These are phyloP conservation scores for Cercospora canescens DNA, from an alignment of 2,329 filamentous ascomycete genomes.

Conservation along the genomic window DNA sequence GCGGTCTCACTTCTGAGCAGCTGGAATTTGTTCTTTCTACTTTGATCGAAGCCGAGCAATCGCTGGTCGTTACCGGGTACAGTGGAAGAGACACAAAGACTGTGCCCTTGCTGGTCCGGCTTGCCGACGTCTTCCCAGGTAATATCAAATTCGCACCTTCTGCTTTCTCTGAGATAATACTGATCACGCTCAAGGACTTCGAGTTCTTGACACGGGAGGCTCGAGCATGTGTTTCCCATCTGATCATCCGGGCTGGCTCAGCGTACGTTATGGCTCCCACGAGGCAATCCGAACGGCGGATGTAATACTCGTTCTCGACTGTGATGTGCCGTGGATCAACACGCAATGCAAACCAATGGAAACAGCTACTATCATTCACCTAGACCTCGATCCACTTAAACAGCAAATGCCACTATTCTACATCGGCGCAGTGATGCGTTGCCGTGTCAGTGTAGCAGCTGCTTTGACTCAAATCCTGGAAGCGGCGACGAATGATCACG, in stretches of 20 bases:
- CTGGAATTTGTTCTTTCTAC: slow-evolving; percentile 62
- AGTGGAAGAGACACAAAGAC: slow-evolving; percentile 66
- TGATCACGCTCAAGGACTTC: too few relatives aligned
- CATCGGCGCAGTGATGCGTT: slow-evolving; percentile 54
- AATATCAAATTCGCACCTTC: too few relatives aligned
- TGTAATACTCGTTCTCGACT: slow-evolving; percentile 81
- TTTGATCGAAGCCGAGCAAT: slow-evolving; percentile 63
- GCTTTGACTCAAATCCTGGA: slow-evolving; percentile 71
- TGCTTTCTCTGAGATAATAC: too few relatives aligned
- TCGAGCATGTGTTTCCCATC: slow-evolving; percentile 81
- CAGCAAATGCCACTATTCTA: slow-evolving; percentile 62
- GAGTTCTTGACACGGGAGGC: slow-evolving; percentile 74
- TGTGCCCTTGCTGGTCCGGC: too few relatives aligned
- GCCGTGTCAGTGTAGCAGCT: slow-evolving; percentile 52
- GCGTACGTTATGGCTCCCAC: slow-evolving; percentile 73
- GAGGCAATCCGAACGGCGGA: slow-evolving; percentile 75
- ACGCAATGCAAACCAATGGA: slow-evolving; percentile 64
- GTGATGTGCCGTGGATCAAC: slow-evolving; percentile 92
- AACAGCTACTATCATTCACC: slow-evolving; percentile 61
- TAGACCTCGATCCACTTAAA: slow-evolving; percentile 68
- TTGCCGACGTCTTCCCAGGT: too few relatives aligned
- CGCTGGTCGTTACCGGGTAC: slow-evolving; percentile 71
- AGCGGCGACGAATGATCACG: too few relatives aligned
- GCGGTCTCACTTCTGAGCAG: slow-evolving; percentile 58
- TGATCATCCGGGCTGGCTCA: slow-evolving; percentile 59